Percentiles rank a stretch among this genome's conserved stretches.
Evolutionary conservation across 768 basidiomycete genomes (phyloP).

Genomic region (Chalciporus sphaerocephalus): DNA sequence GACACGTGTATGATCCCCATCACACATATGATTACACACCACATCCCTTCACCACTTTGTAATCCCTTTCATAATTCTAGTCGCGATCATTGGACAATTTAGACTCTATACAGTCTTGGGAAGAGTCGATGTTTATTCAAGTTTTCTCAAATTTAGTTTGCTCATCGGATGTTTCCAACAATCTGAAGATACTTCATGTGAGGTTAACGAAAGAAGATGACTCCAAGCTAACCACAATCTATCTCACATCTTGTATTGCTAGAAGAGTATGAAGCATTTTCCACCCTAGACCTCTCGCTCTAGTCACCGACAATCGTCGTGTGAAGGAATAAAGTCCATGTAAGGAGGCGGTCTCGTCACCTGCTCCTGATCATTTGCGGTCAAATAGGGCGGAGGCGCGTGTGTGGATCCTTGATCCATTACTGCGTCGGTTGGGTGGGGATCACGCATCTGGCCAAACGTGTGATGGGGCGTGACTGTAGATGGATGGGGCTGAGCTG

Average conservation of each 20-base stretch:
- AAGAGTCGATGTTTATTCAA: too few species aligned
- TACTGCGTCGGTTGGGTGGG: conserved; percentile 29
- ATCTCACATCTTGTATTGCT: too few species aligned
- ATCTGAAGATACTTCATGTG: not conserved
- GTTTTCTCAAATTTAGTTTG: too few species aligned
- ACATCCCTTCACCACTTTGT: conserved; percentile 18
- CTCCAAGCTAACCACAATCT: too few species aligned
- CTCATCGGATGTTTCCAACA: too few species aligned
- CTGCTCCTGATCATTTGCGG: conserved; percentile 48
- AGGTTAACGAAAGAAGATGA: too few species aligned
- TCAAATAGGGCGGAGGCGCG: conserved; percentile 78
- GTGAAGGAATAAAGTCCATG: conserved; percentile 42
- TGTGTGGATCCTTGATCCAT: conserved; percentile 41
- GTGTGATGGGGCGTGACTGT: conserved; percentile 31
- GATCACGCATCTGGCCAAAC: conserved; percentile 28
- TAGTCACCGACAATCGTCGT: conserved; percentile 12
- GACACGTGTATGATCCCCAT: conserved; percentile 17
- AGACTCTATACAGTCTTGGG: conserved; percentile 1
- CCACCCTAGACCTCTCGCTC: too few species aligned
- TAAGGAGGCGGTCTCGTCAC: conserved; percentile 60
- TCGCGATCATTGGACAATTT: conserved; percentile 11
- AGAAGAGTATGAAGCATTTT: too few species aligned
- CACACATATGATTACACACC: conserved; percentile 25
- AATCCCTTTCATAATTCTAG: conserved; percentile 29
- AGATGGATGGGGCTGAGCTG: conserved; percentile 16